Percentiles rank a stretch among this genome's conserved stretches.
phyloP scores from a whole-genome alignment of 345 rosid genomes.

The Gossypium mustelinum region DNA sequence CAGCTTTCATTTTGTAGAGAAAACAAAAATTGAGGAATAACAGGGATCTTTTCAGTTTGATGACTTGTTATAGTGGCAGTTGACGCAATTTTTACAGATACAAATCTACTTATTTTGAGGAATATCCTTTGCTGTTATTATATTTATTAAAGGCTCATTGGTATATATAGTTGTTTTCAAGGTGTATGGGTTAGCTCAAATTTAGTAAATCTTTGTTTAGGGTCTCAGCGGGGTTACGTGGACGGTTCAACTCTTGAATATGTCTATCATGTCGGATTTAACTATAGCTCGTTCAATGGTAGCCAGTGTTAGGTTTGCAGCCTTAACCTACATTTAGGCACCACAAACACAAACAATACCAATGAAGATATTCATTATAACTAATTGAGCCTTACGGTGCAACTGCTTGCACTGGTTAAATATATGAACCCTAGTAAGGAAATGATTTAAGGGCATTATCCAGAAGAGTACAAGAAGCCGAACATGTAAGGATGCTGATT shows the following conservation, averaged over 20 bases:
- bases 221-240: too few species aligned
- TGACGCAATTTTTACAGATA: not conserved
- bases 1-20: not conserved
- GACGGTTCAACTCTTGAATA: too few species aligned
- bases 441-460: not conserved
- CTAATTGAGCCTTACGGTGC: not conserved
- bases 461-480: not conserved
- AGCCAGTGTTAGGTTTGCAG: not conserved
- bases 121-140: too few species aligned
- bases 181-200: too few species aligned
- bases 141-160: too few species aligned
- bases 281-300: too few species aligned
- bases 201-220: too few species aligned
- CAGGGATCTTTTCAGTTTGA: not conserved
- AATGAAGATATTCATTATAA: not conserved
- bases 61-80: not conserved
- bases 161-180: too few species aligned
- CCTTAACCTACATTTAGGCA: not conserved
- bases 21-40: not conserved
- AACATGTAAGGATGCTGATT: not conserved
- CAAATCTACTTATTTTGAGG: not conserved
- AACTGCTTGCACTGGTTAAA: not conserved
- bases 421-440: not conserved
- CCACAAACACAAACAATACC: not conserved
- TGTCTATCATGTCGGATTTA: too few species aligned